Conservation (phyloP, 106 monocot genomes). For the Ottelia alismoides region DNA sequence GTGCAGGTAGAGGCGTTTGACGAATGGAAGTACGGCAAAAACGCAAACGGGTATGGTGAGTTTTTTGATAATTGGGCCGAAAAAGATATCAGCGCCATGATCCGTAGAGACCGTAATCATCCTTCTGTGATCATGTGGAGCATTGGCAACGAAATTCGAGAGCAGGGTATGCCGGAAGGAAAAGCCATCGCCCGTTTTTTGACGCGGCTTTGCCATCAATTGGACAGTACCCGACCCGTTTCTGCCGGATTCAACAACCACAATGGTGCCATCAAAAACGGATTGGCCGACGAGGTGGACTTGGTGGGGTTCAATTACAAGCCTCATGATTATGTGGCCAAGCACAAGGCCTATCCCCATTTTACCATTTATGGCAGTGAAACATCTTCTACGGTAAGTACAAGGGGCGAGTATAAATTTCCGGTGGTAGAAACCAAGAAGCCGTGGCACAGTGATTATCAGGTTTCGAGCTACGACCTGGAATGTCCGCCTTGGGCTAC, state of each 20-base stretch:
- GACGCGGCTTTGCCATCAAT: not conserved
- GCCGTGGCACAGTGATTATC: not conserved
- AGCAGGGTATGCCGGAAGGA: not conserved
- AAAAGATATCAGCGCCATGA: not conserved
- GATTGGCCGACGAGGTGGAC: not conserved
- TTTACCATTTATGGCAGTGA: not conserved
- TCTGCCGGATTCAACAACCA: not conserved
- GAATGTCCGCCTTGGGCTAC: not conserved
- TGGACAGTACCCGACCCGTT: not conserved
- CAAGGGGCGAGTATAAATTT: not conserved
- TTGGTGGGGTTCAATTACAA: not conserved
- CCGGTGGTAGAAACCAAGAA: not conserved
- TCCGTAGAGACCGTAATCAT: not conserved
- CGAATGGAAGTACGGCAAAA: not conserved
- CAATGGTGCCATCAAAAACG: not conserved
- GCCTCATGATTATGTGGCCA: not conserved
- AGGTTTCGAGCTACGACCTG: not conserved
- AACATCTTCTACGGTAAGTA: not conserved
- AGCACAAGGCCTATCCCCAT: not conserved
- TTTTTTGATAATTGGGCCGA: not conserved
- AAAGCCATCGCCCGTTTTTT: not conserved
- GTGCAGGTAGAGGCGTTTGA: not conserved
- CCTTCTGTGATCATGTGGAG: not conserved
- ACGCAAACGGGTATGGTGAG: not conserved
- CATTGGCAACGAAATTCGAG: not conserved